phyloP scores from a whole-genome alignment of 306 rosid genomes.

The Arachis stenosperma region DNA sequence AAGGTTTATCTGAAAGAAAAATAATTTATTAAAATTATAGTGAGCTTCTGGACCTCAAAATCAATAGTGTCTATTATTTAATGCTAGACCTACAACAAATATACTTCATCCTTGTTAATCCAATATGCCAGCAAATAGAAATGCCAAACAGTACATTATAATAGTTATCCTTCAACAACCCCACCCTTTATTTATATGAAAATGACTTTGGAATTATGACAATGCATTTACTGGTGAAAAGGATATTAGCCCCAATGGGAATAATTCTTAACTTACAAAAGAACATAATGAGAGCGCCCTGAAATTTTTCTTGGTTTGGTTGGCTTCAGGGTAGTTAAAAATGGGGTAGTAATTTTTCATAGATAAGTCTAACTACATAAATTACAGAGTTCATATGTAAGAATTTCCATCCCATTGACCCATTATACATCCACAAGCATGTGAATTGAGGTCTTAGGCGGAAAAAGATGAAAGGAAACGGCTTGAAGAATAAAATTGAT shows the following conservation, averaged over 20 bases:
- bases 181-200: neutral
- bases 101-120: neutral
- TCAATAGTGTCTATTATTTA: neutral
- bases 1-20: neutral
- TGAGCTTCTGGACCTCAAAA: neutral
- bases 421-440: no score
- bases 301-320: neutral
- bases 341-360: no score
- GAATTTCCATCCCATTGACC: no score
- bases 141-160: neutral
- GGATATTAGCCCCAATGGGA: neutral
- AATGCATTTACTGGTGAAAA: neutral
- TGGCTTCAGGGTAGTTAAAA: no score
- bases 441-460: no score
- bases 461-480: no score
- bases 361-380: no score
- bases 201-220: neutral
- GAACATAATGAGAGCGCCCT: neutral
- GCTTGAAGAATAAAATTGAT: no score
- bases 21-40: neutral
- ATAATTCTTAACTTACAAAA: neutral
- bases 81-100: neutral
- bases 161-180: neutral
- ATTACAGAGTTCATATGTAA: no score
- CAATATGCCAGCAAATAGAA: neutral